phyloP scores from a whole-genome alignment of 257 asterid genomes.

The Buddleja alternifolia region DNA sequence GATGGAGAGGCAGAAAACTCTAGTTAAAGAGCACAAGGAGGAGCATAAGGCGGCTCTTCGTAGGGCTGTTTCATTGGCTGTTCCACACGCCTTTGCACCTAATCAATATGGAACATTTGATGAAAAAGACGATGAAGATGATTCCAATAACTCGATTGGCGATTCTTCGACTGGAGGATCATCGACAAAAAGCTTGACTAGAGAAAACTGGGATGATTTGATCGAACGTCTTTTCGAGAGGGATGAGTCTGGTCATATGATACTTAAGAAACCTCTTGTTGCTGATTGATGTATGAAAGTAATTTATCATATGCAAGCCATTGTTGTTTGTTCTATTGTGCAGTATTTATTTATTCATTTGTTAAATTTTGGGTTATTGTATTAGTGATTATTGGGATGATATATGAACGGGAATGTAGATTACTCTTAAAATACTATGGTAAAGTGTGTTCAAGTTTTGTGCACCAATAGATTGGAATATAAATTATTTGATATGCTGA shows the following conservation, averaged over 20 bases:
- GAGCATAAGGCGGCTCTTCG: slow-evolving; percentile 63
- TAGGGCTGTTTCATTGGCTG: slow-evolving; percentile 62
- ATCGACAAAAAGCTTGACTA: slow-evolving; percentile 39
- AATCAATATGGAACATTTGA: slow-evolving; percentile 62
- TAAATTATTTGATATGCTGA: neutral
- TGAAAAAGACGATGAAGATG: slow-evolving; percentile 28
- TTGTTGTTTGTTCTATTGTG: neutral
- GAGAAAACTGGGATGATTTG: slow-evolving; percentile 77
- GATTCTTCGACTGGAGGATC: slow-evolving; percentile 55
- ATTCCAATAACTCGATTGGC: slow-evolving; percentile 30
- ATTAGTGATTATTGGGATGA: neutral
- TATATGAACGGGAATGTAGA: neutral
- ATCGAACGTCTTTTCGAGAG: slow-evolving; percentile 76
- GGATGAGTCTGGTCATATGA: slow-evolving; percentile 61
- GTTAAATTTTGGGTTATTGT: neutral
- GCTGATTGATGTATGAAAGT: slow-evolving; percentile 27
- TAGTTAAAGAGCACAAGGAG: slow-evolving; percentile 55
- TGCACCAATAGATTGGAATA: neutral
- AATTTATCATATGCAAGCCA: neutral
- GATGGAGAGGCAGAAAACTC: slow-evolving; percentile 66
- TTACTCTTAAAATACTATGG: no score
- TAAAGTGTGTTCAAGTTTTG: neutral
- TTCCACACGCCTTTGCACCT: slow-evolving; percentile 65
- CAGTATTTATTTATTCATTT: neutral
- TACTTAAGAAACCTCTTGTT: slow-evolving; percentile 48